These are phyloP conservation scores for Magnusiomyces clavatus DNA, from an alignment of 1,139 yeast genomes.

Conservation along the genomic window DNA sequence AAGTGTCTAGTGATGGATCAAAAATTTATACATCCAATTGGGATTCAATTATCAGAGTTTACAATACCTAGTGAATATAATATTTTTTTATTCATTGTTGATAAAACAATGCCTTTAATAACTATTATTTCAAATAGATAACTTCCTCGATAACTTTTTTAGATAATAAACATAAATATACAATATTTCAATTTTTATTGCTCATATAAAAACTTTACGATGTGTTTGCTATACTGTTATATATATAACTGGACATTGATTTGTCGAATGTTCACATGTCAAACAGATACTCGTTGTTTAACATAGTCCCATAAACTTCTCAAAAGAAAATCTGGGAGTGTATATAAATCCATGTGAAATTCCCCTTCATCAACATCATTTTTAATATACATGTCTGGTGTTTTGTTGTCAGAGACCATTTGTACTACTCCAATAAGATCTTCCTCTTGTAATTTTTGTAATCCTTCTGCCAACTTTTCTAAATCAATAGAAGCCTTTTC, in stretches of 20 bases:
- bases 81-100: no score
- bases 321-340: slow-evolving; percentile 85
- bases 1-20: slow-evolving; percentile 65
- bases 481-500: slow-evolving; percentile 58
- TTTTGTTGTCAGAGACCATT: slow-evolving; percentile 94
- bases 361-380: slow-evolving; percentile 97
- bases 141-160: no score
- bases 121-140: no score
- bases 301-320: slow-evolving; percentile 95
- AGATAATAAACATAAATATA: no score
- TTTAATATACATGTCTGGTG: slow-evolving; percentile 92
- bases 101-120: no score
- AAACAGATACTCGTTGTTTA: slow-evolving; percentile 41
- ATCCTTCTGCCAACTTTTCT: slow-evolving; percentile 83
- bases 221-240: no score
- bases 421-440: slow-evolving; percentile 92
- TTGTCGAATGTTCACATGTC: not conserved
- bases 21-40: slow-evolving; percentile 31
- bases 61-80: not conserved
- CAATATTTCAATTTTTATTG: no score
- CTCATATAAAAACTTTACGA: no score
- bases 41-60: slow-evolving; percentile 27
- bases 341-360: slow-evolving; percentile 91
- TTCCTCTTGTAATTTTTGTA: slow-evolving; percentile 84
- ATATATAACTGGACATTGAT: no score